phyloP scores from a whole-genome alignment of 1,284 basidiomycete genomes.

The Irpex sp. region DNA sequence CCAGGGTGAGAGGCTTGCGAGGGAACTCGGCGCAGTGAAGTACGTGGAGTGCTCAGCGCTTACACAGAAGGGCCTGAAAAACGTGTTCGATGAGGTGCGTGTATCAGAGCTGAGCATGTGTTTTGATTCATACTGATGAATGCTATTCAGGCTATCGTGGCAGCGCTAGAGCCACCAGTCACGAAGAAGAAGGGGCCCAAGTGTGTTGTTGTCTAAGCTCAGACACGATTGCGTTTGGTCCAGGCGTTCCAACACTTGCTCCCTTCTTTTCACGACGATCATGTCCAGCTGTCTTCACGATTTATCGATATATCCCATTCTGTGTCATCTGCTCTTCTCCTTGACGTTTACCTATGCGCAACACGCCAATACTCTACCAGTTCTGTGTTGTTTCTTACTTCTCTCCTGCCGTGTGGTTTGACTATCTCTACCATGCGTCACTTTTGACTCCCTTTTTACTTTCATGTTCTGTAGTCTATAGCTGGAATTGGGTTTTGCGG shows the following conservation, averaged over 20 bases:
- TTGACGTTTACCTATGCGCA: constrained; percentile 20
- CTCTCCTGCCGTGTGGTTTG: constrained; percentile 3
- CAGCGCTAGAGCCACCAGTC: constrained; percentile 95
- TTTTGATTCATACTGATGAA: neutral
- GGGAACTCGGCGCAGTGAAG: constrained; percentile 96
- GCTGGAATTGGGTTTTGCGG: constrained; percentile 19
- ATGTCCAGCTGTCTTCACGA: constrained; percentile 21
- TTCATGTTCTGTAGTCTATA: constrained; percentile 18
- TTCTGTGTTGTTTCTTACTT: constrained; percentile 10
- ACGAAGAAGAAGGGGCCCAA: constrained; percentile 72
- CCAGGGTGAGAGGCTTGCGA: constrained; percentile 89
- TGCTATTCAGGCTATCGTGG: constrained; percentile 84
- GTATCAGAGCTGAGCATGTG: neutral
- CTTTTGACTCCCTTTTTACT: constrained; percentile 8
- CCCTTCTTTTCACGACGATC: constrained; percentile 13
- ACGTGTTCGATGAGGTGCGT: constrained; percentile 98
- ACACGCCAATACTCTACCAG: constrained; percentile 19
- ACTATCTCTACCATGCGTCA: constrained; percentile 7
- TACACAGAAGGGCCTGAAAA: constrained; percentile 99
- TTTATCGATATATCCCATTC: constrained; percentile 27
- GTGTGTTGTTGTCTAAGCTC: constrained; percentile 76
- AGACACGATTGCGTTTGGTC: constrained; percentile 24
- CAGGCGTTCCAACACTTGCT: constrained; percentile 10
- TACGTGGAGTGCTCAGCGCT: constrained; percentile 99
- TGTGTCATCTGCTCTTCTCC: constrained; percentile 22